Evolutionary conservation across 1,284 basidiomycete species (phyloP).

Genomic region (Ustilago shanxiensis): DNA sequence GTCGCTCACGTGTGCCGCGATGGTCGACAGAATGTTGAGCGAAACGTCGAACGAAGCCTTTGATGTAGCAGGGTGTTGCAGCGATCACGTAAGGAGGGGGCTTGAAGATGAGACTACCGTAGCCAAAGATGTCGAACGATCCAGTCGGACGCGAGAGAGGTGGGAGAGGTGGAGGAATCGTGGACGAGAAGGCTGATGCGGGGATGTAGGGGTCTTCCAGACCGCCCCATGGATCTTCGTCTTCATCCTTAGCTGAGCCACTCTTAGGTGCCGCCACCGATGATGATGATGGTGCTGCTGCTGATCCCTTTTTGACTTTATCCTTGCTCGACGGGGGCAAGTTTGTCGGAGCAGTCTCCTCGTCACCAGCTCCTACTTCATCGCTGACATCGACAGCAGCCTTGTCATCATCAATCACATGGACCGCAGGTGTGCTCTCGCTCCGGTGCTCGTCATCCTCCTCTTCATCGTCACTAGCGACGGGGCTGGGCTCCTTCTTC

Average conservation of each 20-base stretch:
- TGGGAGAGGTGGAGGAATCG: slow-evolving; percentile 33
- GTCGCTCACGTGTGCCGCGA: slow-evolving; percentile 64
- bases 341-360: slow-evolving; percentile 27
- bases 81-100: slow-evolving; percentile 67
- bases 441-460: neutral
- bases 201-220: slow-evolving; percentile 43
- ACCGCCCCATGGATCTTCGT: slow-evolving; percentile 40
- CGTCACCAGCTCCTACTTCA: slow-evolving; percentile 23
- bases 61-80: slow-evolving; percentile 79
- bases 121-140: slow-evolving; percentile 67
- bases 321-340: neutral
- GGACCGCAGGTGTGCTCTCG: slow-evolving; percentile 3
- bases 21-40: slow-evolving; percentile 89
- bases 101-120: slow-evolving; percentile 68
- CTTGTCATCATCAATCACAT: slow-evolving; percentile 34
- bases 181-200: slow-evolving; percentile 32
- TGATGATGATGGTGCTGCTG: neutral
- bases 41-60: slow-evolving; percentile 86
- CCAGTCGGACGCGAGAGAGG: slow-evolving; percentile 47
- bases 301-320: neutral
- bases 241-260: neutral
- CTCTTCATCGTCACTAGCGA: neutral
- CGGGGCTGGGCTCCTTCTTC: slow-evolving; percentile 6
- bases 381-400: slow-evolving; percentile 22
- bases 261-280: neutral